Evolutionary conservation across 2,329 filamentous ascomycete species (phyloP), one percentile per base, ranked within the genome.

Genomic region (Talaromyces rugulosus): DNA sequence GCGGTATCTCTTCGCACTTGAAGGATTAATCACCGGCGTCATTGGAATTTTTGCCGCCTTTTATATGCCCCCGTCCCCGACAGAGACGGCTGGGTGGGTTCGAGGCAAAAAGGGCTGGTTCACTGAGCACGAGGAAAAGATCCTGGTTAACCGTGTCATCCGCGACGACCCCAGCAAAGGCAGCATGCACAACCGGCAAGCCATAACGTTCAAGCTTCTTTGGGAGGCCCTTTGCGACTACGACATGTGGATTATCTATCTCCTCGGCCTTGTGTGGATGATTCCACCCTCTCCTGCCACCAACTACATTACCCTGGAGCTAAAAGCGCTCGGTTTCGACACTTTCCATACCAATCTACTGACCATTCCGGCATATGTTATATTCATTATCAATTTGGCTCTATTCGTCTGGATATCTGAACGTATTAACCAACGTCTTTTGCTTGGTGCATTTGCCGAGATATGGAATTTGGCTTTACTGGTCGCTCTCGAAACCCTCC

Each of bases 91-190:
- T 9, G 82, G 83, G 23, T 73, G 80, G 52, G 82, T 91, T 64
- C 85, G 84, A 53, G 83, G 85, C 2, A 85, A 85, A 50, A 66
- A 82, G 23, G 87, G 88, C 5, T 89, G 87, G 87, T 89, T 89
- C 71, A 84, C 77, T 2, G 87, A 89, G 69, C 80, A 80, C 1
- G 86, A 91, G 69, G 88, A 90, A 68, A 83, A 85, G 61, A 89
- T 90, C 68, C 86, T 90, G 82, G 82, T 88, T 18, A 90, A 89
- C 69, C 82, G 83, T 28, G 78, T 88, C 28, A 73, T 85, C 11
- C 77, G 82, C 8, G 82, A 85, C 58, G 82, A 85, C 54, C 82
- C 82, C 0, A 80, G 78, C 54, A 86, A 86, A 65, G 83, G 83
- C n/a, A 80, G 80, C 63, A 86, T 87, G 84, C 83, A 86, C 71